A percentile compares a stretch with the other conserved stretches of the same genome.
phyloP scores from a whole-genome alignment of 2,329 filamentous ascomycete genomes.

The Fusarium albosuccineum region DNA sequence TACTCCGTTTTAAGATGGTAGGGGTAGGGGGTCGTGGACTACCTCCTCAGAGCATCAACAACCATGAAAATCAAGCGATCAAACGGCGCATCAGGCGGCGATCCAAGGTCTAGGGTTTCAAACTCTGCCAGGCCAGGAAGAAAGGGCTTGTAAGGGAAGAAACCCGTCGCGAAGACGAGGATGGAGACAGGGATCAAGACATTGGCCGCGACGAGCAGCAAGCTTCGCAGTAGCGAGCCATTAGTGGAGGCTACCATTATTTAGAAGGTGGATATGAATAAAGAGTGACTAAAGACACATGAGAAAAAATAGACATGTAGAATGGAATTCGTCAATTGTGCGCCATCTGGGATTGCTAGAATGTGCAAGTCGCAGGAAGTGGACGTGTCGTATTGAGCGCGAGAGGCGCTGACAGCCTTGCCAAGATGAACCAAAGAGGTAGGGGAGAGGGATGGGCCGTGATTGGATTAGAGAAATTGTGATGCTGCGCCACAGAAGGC shows the following conservation, averaged over 20 bases:
- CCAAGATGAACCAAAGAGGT: slow-evolving; percentile 43
- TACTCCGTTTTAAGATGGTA: slow-evolving; percentile 23
- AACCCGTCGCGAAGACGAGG: slow-evolving; percentile 85
- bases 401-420: slow-evolving; percentile 41
- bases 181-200: slow-evolving; percentile 81
- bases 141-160: slow-evolving; percentile 98
- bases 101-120: slow-evolving; percentile 66
- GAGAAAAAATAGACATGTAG: slow-evolving; percentile 8
- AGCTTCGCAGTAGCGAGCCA: slow-evolving; percentile 48
- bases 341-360: slow-evolving; percentile 35
- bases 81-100: slow-evolving; percentile 77
- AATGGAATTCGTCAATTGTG: slow-evolving; percentile 18
- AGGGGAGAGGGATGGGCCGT: slow-evolving; percentile 3
- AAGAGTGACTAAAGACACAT: slow-evolving; percentile 27
- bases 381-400: slow-evolving; percentile 46
- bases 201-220: slow-evolving; percentile 76
- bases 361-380: slow-evolving; percentile 31
- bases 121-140: slow-evolving; percentile 85
- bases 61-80: slow-evolving; percentile 97
- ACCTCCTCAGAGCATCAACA: slow-evolving; percentile 93
- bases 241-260: slow-evolving; percentile 45
- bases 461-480: slow-evolving; percentile 31
- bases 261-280: slow-evolving; percentile 16
- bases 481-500: slow-evolving; percentile 47
- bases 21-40: slow-evolving; percentile 34